Base-by-base conservation (phyloP, 1,284 basidiomycete species). In the Pholiota adiposa region DNA sequence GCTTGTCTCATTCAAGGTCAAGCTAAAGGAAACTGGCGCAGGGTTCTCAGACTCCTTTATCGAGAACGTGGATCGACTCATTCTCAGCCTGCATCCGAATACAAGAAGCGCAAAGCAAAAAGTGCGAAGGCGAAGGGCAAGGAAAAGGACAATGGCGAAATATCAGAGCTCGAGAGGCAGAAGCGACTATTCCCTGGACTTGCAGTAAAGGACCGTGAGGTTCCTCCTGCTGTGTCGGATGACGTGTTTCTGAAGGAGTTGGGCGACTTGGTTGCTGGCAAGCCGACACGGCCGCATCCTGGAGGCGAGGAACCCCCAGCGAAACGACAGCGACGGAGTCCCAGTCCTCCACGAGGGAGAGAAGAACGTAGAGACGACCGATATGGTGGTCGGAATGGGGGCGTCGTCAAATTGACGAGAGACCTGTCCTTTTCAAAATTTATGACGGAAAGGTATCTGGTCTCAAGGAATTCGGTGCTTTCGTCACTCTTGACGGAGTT, bases 31-130 rank as follows among this genome's bases (percentile, higher is more conserved):
- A 64, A 83, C 88, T 58, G 95, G 92, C 40, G 93, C 95, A 34
- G 88, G 89, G 63, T 97, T 98, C 71, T 90, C 94, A 1, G 91
- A 94, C 62, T 92, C 91, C 43, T 94, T 98, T 72, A 79, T 97
- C 62, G 89, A 94, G 72, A 97, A 92, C 70, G 86, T 99, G 51
- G 97, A 99, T 78, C 90, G 97, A 29, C 85, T 98, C 61, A 94
- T 99, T 67, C 85, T 97, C 54, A 93, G 86, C 62, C 86, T 98
- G 82, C 97, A 99, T 70, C 97, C 97, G 0, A 98, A 96, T 92
- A 98, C 81, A 97, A 96, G 81, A 92, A 94, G 75, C 87, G 83
- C 69, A 70, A 66, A 40, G 46, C 58, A 12, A 74, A 78, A 48
- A 69, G 69, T 27, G 64, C 79, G 18, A 83, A 83, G 59, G 70